Base-by-base conservation (phyloP, 2,329 filamentous ascomycete species). In the Ascochyta koolunga region DNA sequence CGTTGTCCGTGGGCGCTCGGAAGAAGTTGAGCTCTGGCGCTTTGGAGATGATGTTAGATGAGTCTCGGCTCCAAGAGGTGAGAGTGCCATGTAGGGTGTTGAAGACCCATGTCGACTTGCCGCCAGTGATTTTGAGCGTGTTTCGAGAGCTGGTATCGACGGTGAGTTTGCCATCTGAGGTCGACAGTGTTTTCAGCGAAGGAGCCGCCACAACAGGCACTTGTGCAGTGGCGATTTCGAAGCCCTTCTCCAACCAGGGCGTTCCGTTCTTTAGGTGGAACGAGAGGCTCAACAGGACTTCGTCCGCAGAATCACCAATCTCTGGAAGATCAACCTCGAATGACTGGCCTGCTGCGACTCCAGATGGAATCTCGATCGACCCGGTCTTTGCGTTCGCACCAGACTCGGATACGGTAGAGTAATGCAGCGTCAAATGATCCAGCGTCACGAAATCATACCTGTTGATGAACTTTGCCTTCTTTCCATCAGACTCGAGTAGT, bases 1-100 rank as follows among this genome's bases (percentile, higher is more conserved):
- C 87, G 62, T 89, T 89, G 69, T 89, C 84, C 0, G 86, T 89
- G 13, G 82, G 80, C 0, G 86, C 83, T 4, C 86, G 83, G 80
- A 85, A 89, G 72, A 89, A 84, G 5, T 78, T 76, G 1, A 83
- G 78, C 8, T 70, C 66, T 0, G 78, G 72, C 64, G 71, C 62
- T 39, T 62, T 60, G 24, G 65, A 54, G 29, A 74, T 65, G 10
- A 73, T 38, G 25, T 78, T 18, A 18, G 67, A 41, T 70, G 75
- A 48, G 24, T 56, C 46, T 45, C 74, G 59, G 19, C 61, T 58
- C 36, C 66, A 65, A 9, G 69, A 71, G 3, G 82, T 66, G 9
- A 78, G 77, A 37, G 76, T 71, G 54, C 87, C 83, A 54, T 86
- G 82, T 0, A 81, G 78, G 1, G 75, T 79, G 64, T 27, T 82